phyloP scores from a whole-genome alignment of 495 filamentous ascomycete genomes.

The Neurospora sp. region DNA sequence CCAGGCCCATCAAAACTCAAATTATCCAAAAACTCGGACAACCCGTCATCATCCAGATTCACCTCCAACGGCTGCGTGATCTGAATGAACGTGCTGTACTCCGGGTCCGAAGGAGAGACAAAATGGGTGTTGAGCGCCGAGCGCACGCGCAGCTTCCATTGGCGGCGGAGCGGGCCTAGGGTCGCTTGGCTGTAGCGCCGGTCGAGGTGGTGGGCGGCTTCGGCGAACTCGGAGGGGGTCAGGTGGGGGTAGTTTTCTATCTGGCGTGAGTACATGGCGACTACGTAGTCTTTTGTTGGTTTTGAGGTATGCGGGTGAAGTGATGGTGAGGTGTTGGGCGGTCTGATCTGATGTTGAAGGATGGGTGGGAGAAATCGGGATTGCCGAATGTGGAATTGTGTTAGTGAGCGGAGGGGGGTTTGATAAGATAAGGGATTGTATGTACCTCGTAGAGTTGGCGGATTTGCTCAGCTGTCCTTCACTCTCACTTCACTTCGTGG shows the following conservation, averaged over 20 bases:
- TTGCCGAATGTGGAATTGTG: background rate
- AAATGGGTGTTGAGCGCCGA: conserved; percentile 25
- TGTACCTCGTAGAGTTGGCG: too few species aligned
- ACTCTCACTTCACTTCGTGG: too few species aligned
- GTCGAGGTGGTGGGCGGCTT: conserved; percentile 49
- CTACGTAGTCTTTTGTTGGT: too few species aligned
- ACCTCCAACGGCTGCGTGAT: conserved; percentile 36
- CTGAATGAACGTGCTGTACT: conserved; percentile 34
- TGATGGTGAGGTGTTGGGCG: background rate
- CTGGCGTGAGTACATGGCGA: conserved; percentile 10
- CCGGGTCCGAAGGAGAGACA: conserved; percentile 11
- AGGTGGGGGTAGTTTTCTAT: conserved; percentile 46
- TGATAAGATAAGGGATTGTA: background rate
- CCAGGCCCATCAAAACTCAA: conserved; percentile 20
- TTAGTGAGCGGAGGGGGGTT: background rate
- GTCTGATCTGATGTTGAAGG: background rate
- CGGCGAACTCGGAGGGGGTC: conserved; percentile 46
- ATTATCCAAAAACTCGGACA: conserved; percentile 28
- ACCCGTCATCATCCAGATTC: conserved; percentile 29
- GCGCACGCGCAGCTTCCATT: conserved; percentile 30
- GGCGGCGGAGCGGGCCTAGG: conserved; percentile 34
- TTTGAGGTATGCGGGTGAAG: background rate
- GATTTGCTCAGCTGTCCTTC: too few species aligned
- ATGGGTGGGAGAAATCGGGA: background rate
- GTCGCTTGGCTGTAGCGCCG: conserved; percentile 41